Evolutionary conservation across 140 eudicot genomes (phyloP), one percentile per base, ranked within the genome.

Genomic region (Cichorium intybus): DNA sequence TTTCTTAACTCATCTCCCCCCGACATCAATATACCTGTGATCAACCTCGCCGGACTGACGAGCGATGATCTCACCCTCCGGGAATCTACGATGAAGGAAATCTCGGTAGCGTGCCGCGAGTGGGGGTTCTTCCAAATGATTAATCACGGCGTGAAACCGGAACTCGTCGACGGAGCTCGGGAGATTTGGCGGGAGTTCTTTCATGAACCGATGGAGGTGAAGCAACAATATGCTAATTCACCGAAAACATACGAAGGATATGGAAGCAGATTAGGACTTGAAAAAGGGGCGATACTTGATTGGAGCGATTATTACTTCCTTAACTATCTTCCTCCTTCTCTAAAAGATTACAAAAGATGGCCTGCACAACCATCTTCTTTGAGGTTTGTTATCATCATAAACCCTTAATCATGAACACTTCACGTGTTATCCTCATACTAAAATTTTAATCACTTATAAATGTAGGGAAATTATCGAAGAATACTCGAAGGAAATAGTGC

Each of bases 91-190:
- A 0, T 75, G 72, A 48, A 37, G 0, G 64, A 76, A 17, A 74
- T 91, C 21, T 73, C 72, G 1, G 75, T 60, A 64, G 97, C 97
- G 0, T 87, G 97, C 45, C 72, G 81, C 0, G 88, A 81, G 27
- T 85, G 96, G 97, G 96, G 97, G 0, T 91, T 91, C 23, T 91
- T 91, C 60, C 96, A 90, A 45, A 90, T 86, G 2, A 67, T 84
- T 24, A 87, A 87, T 74, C 97, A 87, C 21, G 97, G 96, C 5
- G 73, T 91, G 17, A 64, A 55, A 7, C 76, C 73, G 34, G 88
- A 82, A 11, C 57, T 91, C 0, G 73, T 91, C 77, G 97, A 87
- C 46, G 78, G 72, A 21, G 95, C 79, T 0, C 77, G 94, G 15
- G 83, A 87, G 66, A 75, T 75, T 7, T 91, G 97, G 97, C 60